Percentiles rank a stretch among this genome's conserved stretches.
phyloP scores from a whole-genome alignment of 2,329 filamentous ascomycete genomes.

The Penicillium palitans region DNA sequence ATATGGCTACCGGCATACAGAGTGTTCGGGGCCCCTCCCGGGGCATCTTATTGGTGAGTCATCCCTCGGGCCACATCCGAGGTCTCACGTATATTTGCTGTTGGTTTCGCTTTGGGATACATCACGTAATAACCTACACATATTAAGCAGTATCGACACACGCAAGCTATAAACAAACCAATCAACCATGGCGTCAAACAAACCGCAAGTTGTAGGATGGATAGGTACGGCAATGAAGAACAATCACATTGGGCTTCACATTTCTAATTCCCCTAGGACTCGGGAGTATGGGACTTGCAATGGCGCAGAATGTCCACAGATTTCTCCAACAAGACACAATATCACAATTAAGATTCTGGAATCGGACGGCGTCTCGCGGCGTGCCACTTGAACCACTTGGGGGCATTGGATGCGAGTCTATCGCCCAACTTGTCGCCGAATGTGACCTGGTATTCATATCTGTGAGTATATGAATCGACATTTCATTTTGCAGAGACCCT shows the following conservation, averaged over 20 bases:
- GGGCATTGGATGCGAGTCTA: constrained; percentile 6
- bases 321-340: constrained; percentile 1
- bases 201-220: constrained; percentile 6
- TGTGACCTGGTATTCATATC: constrained; percentile 17
- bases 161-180: neutral
- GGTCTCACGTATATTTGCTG: neutral
- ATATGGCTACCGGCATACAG: no score
- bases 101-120: neutral
- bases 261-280: constrained; percentile 9
- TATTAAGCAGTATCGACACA: neutral
- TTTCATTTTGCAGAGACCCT: neutral
- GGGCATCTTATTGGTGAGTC: constrained; percentile 4
- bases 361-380: constrained; percentile 14
- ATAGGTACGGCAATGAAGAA: constrained; percentile 6
- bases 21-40: neutral
- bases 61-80: constrained; percentile 10
- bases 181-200: neutral
- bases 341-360: constrained; percentile 10
- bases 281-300: constrained; percentile 18
- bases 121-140: neutral
- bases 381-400: constrained; percentile 5
- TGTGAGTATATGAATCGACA: constrained; percentile 1
- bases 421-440: constrained; percentile 5
- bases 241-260: neutral
- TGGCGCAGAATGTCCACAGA: constrained; percentile 14